Conservation (phyloP, 2,329 filamentous ascomycete genomes). For the Lachnellula hyalina region DNA sequence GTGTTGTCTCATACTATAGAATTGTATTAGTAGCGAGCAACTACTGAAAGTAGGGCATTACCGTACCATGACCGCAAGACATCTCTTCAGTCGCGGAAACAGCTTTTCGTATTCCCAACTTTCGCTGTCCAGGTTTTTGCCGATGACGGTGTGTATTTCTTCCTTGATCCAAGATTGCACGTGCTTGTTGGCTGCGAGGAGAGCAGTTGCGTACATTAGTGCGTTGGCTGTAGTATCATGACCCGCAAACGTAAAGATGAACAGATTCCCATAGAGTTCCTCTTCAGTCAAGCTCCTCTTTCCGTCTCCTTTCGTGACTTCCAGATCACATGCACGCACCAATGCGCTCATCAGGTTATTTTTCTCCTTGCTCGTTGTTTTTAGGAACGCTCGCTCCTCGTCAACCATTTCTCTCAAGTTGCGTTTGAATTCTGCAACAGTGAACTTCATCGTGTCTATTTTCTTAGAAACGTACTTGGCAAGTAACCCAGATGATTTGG, state of each 20-base stretch:
- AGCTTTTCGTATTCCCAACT: slow-evolving; percentile 33
- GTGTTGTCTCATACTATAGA: background rate
- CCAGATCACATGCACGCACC: slow-evolving; percentile 22
- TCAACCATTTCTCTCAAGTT: slow-evolving; percentile 18
- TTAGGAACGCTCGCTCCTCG: slow-evolving; percentile 14
- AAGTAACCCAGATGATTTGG: background rate
- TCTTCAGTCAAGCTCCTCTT: slow-evolving; percentile 30
- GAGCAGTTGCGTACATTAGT: slow-evolving; percentile 22
- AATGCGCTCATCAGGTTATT: slow-evolving; percentile 32
- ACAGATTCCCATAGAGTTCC: slow-evolving; percentile 31
- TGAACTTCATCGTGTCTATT: no score
- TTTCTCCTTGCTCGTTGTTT: slow-evolving; percentile 19
- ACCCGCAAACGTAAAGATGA: slow-evolving; percentile 30
- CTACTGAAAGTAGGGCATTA: background rate
- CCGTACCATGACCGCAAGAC: slow-evolving; percentile 34
- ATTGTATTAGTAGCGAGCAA: background rate
- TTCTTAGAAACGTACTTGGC: background rate
- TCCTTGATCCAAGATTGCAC: slow-evolving; percentile 20
- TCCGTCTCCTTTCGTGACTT: slow-evolving; percentile 13
- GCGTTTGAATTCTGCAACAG: slow-evolving; percentile 7
- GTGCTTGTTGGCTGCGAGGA: slow-evolving; percentile 21
- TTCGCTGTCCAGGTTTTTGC: slow-evolving; percentile 12
- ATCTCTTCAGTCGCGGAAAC: slow-evolving; percentile 39
- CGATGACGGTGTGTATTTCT: slow-evolving; percentile 24
- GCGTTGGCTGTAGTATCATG: slow-evolving; percentile 31